Evolutionary conservation across 805 yeast genomes (phyloP).

Genomic region (Myxozyma mucilagina): DNA sequence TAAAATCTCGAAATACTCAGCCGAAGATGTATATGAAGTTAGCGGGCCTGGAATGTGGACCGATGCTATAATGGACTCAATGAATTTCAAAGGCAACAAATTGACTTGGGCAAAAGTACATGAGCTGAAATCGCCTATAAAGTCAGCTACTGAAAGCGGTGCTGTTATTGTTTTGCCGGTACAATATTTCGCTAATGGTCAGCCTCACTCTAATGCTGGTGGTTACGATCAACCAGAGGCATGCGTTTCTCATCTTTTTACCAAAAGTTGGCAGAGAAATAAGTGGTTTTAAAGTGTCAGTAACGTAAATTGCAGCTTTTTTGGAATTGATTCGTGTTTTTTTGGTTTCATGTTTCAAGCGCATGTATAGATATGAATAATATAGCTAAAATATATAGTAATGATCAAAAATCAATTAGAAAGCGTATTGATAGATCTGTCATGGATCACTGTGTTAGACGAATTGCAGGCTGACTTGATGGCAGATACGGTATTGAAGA

Average conservation of each 20-base stretch:
- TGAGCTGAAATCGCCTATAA: constrained; percentile 5
- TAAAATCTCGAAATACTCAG: constrained; percentile 8
- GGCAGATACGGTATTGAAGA: too few species aligned
- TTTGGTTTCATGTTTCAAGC: neutral
- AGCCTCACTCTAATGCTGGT: constrained; percentile 28
- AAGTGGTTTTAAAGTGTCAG: constrained; percentile 12
- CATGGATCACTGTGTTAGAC: too few species aligned
- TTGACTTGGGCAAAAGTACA: constrained; percentile 25
- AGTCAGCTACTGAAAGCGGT: constrained; percentile 19
- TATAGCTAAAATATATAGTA: neutral
- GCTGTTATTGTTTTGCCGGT: constrained; percentile 20
- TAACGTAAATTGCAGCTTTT: neutral
- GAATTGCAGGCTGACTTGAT: too few species aligned
- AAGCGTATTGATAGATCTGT: too few species aligned
- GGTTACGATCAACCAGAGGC: constrained; percentile 20
- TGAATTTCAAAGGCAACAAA: constrained; percentile 17
- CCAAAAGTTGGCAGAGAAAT: constrained; percentile 16
- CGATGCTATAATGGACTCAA: constrained; percentile 25
- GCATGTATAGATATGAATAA: neutral
- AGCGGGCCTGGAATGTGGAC: constrained; percentile 30
- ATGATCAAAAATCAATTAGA: too few species aligned
- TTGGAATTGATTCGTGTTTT: neutral
- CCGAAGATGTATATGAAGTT: constrained; percentile 25
- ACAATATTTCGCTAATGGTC: constrained; percentile 29
- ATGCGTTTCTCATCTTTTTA: constrained; percentile 24